Conservation (phyloP, 2,329 filamentous ascomycete genomes). For the Talaromyces sp. region DNA sequence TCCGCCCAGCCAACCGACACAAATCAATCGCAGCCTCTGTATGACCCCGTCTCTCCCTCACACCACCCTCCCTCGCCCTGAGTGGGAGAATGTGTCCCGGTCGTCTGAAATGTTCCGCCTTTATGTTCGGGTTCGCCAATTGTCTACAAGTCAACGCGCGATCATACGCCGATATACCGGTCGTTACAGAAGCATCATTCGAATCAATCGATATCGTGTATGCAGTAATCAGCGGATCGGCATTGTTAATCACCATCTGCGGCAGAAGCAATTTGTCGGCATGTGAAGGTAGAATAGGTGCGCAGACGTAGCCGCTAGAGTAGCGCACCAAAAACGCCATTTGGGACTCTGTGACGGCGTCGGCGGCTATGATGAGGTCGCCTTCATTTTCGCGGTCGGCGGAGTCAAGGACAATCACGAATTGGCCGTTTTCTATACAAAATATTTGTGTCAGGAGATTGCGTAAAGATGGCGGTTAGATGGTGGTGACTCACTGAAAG, state of each 20-base stretch:
- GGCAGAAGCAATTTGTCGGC: slow-evolving; percentile 71
- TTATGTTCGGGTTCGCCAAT: slow-evolving; percentile 64
- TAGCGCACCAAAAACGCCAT: slow-evolving; percentile 96
- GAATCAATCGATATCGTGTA: slow-evolving; percentile 91
- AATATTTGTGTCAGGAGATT: background rate
- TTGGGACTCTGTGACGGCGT: slow-evolving; percentile 77
- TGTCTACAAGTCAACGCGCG: slow-evolving; percentile 74
- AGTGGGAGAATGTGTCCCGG: slow-evolving; percentile 91
- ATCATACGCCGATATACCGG: slow-evolving; percentile 87
- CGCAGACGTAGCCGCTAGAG: slow-evolving; percentile 85
- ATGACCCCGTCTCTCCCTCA: slow-evolving; percentile 75
- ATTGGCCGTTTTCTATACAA: slow-evolving; percentile 68
- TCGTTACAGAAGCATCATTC: slow-evolving; percentile 67
- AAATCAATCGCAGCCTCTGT: slow-evolving; percentile 93
- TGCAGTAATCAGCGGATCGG: slow-evolving; percentile 82
- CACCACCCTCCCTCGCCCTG: slow-evolving; percentile 72
- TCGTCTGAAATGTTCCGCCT: slow-evolving; percentile 63
- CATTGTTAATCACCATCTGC: slow-evolving; percentile 80
- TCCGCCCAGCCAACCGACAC: slow-evolving; percentile 77
- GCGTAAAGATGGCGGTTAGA: background rate
- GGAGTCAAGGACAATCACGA: slow-evolving; percentile 93
- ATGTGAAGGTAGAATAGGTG: slow-evolving; percentile 68
- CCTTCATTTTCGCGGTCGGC: slow-evolving; percentile 94
- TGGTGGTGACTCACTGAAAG: slow-evolving; percentile 36
- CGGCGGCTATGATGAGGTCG: slow-evolving; percentile 91